phyloP scores from a whole-genome alignment of 768 basidiomycete species.

The Inosperma sp. region DNA sequence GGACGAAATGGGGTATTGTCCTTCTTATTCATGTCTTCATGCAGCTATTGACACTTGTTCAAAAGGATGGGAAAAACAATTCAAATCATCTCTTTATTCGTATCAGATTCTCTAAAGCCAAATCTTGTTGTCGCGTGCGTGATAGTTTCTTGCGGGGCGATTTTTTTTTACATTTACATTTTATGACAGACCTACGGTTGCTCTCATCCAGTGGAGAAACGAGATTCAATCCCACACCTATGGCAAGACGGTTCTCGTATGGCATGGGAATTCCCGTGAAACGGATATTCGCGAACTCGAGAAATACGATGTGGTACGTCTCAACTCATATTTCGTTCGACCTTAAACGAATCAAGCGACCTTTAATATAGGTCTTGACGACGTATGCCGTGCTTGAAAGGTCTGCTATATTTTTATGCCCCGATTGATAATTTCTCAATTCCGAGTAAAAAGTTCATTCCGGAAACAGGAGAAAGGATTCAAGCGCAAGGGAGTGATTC shows the following conservation, averaged over 20 bases:
- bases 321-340: neutral
- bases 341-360: neutral
- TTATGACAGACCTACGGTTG: slow-evolving; percentile 44
- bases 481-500: slow-evolving; percentile 73
- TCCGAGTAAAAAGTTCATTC: slow-evolving; percentile 84
- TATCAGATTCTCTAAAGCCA: slow-evolving; percentile 71
- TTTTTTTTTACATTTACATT: slow-evolving; percentile 47
- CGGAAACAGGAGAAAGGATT: slow-evolving; percentile 91
- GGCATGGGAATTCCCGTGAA: slow-evolving; percentile 81
- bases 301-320: slow-evolving; percentile 81
- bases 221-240: slow-evolving; percentile 86
- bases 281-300: slow-evolving; percentile 62
- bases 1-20: slow-evolving; percentile 85
- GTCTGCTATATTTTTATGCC: slow-evolving; percentile 17
- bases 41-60: slow-evolving; percentile 10
- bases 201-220: slow-evolving; percentile 83
- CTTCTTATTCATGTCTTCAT: neutral
- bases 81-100: slow-evolving; percentile 87
- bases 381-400: slow-evolving; percentile 85
- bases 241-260: slow-evolving; percentile 81
- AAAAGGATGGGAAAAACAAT: slow-evolving; percentile 95
- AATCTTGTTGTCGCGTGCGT: slow-evolving; percentile 90
- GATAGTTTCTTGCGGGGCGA: slow-evolving; percentile 13
- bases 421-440: neutral
- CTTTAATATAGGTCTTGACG: slow-evolving; percentile 58